These are phyloP conservation scores for Didymella pomorum DNA, from an alignment of 2,329 filamentous ascomycete genomes.

Conservation along the genomic window DNA sequence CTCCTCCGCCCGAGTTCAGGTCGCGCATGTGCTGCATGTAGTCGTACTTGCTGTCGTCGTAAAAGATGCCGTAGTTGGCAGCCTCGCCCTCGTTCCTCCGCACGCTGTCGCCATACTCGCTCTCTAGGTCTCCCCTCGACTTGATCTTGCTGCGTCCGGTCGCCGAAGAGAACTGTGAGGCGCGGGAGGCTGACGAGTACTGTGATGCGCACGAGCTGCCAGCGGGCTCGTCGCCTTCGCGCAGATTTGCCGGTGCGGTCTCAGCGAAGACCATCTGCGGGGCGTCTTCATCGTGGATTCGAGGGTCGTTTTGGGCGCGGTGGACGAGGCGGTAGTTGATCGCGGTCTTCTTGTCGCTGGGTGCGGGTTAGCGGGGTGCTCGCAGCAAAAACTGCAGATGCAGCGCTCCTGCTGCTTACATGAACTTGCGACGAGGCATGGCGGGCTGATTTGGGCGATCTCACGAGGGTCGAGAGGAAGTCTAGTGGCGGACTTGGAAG, in stretches of 20 bases:
- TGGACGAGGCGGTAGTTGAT: slow-evolving; percentile 94
- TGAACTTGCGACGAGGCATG: slow-evolving; percentile 79
- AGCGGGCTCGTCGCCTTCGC: slow-evolving; percentile 48
- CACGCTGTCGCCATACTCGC: slow-evolving; percentile 73
- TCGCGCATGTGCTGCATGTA: slow-evolving; percentile 99
- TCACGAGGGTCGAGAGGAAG: background rate
- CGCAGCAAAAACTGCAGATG: background rate
- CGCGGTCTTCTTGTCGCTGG: slow-evolving; percentile 86
- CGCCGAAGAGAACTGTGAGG: slow-evolving; percentile 32
- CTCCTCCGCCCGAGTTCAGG: slow-evolving; percentile 69
- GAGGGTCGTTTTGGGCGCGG: slow-evolving; percentile 94
- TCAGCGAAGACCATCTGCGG: slow-evolving; percentile 91
- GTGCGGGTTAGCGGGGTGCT: slow-evolving; percentile 42
- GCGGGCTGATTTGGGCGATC: slow-evolving; percentile 48
- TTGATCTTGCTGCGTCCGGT: slow-evolving; percentile 62
- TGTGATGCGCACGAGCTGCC: slow-evolving; percentile 56
- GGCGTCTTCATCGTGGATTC: slow-evolving; percentile 90
- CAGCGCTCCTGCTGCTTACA: slow-evolving; percentile 59
- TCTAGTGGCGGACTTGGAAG: slow-evolving; percentile 28
- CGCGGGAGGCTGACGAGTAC: slow-evolving; percentile 48
- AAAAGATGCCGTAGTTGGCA: slow-evolving; percentile 92
- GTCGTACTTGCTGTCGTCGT: slow-evolving; percentile 93
- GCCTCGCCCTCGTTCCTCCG: slow-evolving; percentile 95
- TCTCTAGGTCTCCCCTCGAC: slow-evolving; percentile 78
- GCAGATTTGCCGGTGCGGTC: slow-evolving; percentile 54